Conservation (phyloP, 2,329 filamentous ascomycete species). For the Grosmannia clavigera region DNA sequence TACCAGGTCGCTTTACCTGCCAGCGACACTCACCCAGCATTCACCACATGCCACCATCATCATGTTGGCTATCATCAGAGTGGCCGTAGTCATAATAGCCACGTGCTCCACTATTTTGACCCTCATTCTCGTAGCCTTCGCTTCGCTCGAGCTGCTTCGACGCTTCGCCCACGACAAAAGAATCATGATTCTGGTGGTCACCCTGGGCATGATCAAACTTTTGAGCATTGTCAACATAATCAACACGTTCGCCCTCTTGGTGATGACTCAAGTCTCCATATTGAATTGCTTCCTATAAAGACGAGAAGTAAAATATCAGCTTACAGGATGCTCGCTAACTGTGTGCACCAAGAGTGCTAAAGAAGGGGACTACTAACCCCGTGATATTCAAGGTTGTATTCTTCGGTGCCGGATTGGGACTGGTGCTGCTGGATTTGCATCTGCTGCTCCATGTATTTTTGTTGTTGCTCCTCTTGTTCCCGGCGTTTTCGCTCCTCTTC, state of each 20-base stretch:
- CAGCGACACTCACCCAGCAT: neutral
- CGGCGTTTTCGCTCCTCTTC: constrained; percentile 34
- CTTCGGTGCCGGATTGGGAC: constrained; percentile 14
- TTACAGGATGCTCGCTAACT: neutral
- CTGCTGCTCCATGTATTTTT: constrained; percentile 30
- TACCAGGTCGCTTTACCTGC: neutral
- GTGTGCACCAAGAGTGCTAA: neutral
- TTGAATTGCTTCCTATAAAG: constrained; percentile 17
- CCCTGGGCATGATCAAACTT: constrained; percentile 23
- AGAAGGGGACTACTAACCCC: constrained; percentile 16
- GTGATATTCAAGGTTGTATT: constrained; percentile 25
- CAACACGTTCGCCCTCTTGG: constrained; percentile 9
- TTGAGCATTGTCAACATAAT: constrained; percentile 23
- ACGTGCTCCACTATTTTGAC: neutral
- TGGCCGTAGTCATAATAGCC: constrained; percentile 16
- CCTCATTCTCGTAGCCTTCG: neutral
- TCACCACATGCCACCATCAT: constrained; percentile 17
- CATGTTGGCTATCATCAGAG: constrained; percentile 9
- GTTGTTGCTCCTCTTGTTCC: constrained; percentile 31
- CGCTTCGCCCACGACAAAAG: neutral
- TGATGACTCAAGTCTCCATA: constrained; percentile 18
- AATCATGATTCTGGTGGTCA: constrained; percentile 3
- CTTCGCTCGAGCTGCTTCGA: neutral
- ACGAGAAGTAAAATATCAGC: neutral
- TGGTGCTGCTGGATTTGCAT: constrained; percentile 13